Evolutionary conservation across 2,329 filamentous ascomycete species (phyloP).

Genomic region (Alternaria alternata): DNA sequence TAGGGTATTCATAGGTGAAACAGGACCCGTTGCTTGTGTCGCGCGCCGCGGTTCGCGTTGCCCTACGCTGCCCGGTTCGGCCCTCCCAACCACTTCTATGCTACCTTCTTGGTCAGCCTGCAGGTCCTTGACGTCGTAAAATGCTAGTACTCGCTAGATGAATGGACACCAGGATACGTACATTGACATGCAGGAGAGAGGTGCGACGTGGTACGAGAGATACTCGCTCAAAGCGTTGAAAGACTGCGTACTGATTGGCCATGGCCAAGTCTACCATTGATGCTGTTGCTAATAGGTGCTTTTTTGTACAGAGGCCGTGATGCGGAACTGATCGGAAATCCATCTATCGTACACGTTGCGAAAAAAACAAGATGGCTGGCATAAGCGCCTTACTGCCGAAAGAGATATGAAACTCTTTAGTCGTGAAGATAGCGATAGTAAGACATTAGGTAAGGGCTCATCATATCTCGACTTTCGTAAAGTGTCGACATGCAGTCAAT

Average conservation of each 20-base stretch:
- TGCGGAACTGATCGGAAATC: slow-evolving; percentile 26
- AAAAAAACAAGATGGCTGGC: slow-evolving; percentile 23
- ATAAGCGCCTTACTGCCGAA: slow-evolving; percentile 14
- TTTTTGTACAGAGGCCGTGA: slow-evolving; percentile 51
- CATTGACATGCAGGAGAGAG: slow-evolving; percentile 37
- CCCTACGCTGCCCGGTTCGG: slow-evolving; percentile 30
- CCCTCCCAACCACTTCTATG: slow-evolving; percentile 28
- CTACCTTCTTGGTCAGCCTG: slow-evolving; percentile 35
- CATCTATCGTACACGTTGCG: slow-evolving; percentile 47
- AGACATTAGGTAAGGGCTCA: slow-evolving; percentile 49
- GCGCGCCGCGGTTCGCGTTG: slow-evolving; percentile 29
- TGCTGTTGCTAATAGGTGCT: slow-evolving; percentile 45
- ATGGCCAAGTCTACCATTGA: slow-evolving; percentile 37
- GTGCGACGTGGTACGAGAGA: slow-evolving; percentile 35
- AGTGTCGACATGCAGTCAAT: slow-evolving; percentile 39
- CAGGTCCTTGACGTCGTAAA: slow-evolving; percentile 34
- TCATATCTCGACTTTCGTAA: slow-evolving; percentile 43
- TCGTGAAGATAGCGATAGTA: slow-evolving; percentile 46
- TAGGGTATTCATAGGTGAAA: slow-evolving; percentile 40
- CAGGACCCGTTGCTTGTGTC: slow-evolving; percentile 41
- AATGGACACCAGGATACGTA: slow-evolving; percentile 33
- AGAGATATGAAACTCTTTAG: slow-evolving; percentile 28
- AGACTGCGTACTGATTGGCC: slow-evolving; percentile 27
- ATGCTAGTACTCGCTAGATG: slow-evolving; percentile 26
- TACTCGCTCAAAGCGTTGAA: slow-evolving; percentile 21